Evolutionary conservation across 306 rosid species (phyloP).

Genomic region (Cercis canadensis): DNA sequence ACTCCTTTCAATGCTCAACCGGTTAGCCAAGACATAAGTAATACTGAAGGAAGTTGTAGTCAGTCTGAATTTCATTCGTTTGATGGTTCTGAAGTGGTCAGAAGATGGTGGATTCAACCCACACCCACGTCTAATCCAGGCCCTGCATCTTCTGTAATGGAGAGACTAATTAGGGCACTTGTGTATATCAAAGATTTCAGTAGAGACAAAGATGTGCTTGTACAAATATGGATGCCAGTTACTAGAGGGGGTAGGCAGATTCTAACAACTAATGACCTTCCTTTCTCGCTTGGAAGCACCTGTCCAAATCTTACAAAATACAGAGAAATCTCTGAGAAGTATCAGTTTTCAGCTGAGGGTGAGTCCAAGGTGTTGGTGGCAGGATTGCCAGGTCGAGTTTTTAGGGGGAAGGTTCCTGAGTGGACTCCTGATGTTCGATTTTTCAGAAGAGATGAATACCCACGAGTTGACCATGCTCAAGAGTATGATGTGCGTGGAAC

Average conservation of each 20-base stretch:
- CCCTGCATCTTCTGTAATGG: constrained; percentile 51
- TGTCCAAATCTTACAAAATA: constrained; percentile 15
- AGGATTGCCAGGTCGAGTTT: constrained; percentile 29
- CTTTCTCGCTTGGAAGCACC: not conserved
- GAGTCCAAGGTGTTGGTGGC: constrained; percentile 13
- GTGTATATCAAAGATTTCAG: constrained; percentile 52
- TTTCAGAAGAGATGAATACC: constrained; percentile 53
- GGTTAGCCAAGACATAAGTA: constrained; percentile 19
- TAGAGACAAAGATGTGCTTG: constrained; percentile 38
- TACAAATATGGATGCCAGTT: constrained; percentile 68
- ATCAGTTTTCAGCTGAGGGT: constrained; percentile 25
- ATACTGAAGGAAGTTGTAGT: not conserved
- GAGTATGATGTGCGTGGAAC: constrained; percentile 45
- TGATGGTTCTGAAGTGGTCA: constrained; percentile 29
- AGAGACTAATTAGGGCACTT: constrained; percentile 53
- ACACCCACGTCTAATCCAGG: constrained; percentile 40
- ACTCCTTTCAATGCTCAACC: constrained; percentile 21
- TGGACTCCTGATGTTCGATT: constrained; percentile 48
- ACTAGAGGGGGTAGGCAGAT: constrained; percentile 25
- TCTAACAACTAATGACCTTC: constrained; percentile 8
- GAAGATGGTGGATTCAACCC: constrained; percentile 61
- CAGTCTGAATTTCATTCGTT: constrained; percentile 19
- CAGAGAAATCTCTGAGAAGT: constrained; percentile 24
- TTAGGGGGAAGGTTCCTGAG: constrained; percentile 37
- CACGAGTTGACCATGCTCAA: constrained; percentile 24